Base-by-base conservation (phyloP, 1,284 basidiomycete genomes). In the Malassezia sympodialis region DNA sequence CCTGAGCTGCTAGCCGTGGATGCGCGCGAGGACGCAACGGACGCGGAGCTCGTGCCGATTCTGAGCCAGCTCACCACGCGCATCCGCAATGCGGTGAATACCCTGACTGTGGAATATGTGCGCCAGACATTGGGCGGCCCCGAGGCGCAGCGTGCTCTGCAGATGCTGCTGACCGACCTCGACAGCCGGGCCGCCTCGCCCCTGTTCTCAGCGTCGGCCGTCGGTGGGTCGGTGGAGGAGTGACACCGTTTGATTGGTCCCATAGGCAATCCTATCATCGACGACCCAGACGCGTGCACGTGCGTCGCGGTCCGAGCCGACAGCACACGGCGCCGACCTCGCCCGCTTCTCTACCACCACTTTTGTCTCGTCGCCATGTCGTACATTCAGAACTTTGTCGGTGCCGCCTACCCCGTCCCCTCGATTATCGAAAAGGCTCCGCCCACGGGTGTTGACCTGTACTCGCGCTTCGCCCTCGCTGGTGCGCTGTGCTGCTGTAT, bases 401-500 rank as follows among this genome's bases (percentile, higher is more conserved):
- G 55, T 31, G 24, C 39, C 35, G 28, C 64, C 54, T 68, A 60
- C 69, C 69, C 69, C 19, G 55, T 70, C 57, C 61, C 63, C 56
- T 65, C 69, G 49, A 58, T 62, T 41, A 44, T 56, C 41, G 68
- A 71, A 31, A 53, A 48, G 41, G 40, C 37, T 39, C 45, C 24
- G 12, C 54, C 45, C 14, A 60, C 61, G 51, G 69, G 69, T 45
- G 62, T 66, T 11, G 67, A 66, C 58, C 64, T 72, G 47, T 80
- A 80, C 76, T 61, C 78, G 51, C 74, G 79, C 57, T 80, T 80
- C 76, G 79, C 79, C 61, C 73, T 96, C 62, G 90, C 89, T 73
- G 90, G 90, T 83, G 82, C 83, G 65, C 82, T 93, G 67, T 89
- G 90, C 61, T 96, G 66, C 73, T 88, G 90, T 79, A 56, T 90